These are phyloP conservation scores for Umbelopsis isabellina DNA, from an alignment of 192 early-diverging fungal genomes.

Conservation along the genomic window DNA sequence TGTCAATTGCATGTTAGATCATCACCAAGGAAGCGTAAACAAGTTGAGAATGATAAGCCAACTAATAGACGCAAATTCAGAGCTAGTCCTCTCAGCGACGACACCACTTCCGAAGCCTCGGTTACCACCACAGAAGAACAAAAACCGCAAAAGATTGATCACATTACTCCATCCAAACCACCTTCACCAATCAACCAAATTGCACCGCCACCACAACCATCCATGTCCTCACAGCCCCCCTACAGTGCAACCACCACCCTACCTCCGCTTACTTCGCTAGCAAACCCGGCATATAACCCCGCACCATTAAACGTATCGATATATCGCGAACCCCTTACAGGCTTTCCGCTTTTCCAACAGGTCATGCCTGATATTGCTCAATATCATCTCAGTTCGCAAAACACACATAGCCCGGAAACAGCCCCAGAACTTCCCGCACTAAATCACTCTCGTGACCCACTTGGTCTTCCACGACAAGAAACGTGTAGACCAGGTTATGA, in stretches of 20 bases:
- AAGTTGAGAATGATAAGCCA: background rate
- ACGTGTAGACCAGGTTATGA: background rate
- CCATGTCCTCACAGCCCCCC: no score
- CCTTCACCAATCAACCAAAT: background rate
- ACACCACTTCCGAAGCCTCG: slow-evolving; percentile 1
- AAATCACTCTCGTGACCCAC: background rate
- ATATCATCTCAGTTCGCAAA: slow-evolving; percentile 1
- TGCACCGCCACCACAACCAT: no score
- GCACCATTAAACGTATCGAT: slow-evolving; percentile 3
- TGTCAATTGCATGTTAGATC: background rate
- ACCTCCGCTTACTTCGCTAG: no score
- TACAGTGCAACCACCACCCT: no score
- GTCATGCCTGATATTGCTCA: slow-evolving; percentile 20
- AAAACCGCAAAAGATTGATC: background rate
- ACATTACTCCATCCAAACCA: background rate
- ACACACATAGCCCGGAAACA: background rate
- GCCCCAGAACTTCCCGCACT: background rate
- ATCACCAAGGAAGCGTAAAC: slow-evolving; percentile 11
- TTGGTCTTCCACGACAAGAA: background rate
- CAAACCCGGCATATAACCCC: background rate
- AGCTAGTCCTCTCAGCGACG: background rate
- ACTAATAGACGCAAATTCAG: background rate
- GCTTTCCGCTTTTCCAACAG: slow-evolving; percentile 4
- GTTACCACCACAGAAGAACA: background rate
- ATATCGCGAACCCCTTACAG: background rate